Percentiles rank a stretch among this genome's conserved stretches.
phyloP scores from a whole-genome alignment of 1,284 basidiomycete species.

The Sporisorium scitamineum region DNA sequence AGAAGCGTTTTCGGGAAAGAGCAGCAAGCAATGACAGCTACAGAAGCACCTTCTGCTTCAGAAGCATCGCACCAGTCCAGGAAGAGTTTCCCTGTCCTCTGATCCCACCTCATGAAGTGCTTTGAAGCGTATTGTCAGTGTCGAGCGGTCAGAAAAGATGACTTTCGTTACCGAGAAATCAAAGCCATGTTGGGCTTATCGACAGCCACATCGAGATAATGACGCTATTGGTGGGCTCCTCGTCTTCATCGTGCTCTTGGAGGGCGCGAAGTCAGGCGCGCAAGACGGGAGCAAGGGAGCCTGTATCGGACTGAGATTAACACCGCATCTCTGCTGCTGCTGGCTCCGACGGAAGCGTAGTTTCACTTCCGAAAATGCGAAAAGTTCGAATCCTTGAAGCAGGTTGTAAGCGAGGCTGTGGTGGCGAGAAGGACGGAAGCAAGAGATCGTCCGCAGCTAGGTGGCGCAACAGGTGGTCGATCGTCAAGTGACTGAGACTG shows the following conservation, averaged over 20 bases:
- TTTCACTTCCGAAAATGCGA: background rate
- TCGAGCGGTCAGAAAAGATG: no score
- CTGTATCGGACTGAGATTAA: background rate
- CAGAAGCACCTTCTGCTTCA: no score
- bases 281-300: background rate
- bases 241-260: background rate
- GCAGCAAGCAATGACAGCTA: no score
- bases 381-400: background rate
- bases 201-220: background rate
- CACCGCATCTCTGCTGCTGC: background rate
- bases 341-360: no score
- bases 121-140: no score
- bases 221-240: background rate
- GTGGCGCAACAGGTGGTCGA: slow-evolving; percentile 10
- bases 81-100: no score
- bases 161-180: no score
- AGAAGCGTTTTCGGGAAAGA: no score
- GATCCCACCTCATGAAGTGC: no score
- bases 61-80: no score
- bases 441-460: slow-evolving; percentile 10
- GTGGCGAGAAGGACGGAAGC: background rate
- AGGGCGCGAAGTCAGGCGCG: no score
- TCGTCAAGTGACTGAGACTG: background rate
- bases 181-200: background rate
- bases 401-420: background rate